Conservation (phyloP, 1,139 yeast species). For the Zygosaccharomyces sapae region DNA sequence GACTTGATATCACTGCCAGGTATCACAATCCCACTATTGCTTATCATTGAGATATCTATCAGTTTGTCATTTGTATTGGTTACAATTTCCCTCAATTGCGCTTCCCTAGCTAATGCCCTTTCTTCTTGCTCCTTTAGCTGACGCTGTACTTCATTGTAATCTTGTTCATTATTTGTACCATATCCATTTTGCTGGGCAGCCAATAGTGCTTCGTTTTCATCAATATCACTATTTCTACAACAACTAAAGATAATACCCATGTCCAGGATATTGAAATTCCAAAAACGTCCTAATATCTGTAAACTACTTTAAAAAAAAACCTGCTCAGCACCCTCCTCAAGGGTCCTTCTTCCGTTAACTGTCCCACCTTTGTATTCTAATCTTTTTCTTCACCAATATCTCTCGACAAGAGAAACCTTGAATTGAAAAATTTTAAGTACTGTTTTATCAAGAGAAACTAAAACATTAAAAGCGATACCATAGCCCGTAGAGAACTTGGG, state of each 20-base stretch:
- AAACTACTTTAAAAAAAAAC: neutral
- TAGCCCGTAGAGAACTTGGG: neutral
- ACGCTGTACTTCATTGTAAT: constrained; percentile 16
- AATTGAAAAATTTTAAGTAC: neutral
- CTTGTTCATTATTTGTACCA: constrained; percentile 22
- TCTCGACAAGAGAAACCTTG: constrained; percentile 2
- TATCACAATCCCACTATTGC: constrained; percentile 35
- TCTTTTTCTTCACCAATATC: neutral
- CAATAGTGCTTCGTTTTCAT: constrained; percentile 28
- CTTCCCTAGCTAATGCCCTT: constrained; percentile 33
- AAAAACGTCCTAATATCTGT: neutral
- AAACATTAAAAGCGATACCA: neutral
- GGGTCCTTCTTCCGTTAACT: neutral
- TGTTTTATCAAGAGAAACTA: neutral
- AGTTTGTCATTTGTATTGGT: constrained; percentile 39
- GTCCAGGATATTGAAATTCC: neutral
- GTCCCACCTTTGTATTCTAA: neutral
- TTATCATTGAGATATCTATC: constrained; percentile 36
- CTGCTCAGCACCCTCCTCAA: neutral
- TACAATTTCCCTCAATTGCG: constrained; percentile 39
- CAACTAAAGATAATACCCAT: constrained; percentile 31
- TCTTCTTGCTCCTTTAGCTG: constrained; percentile 34
- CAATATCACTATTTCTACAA: constrained; percentile 20
- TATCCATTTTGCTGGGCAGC: constrained; percentile 35
- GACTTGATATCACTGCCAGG: constrained; percentile 26